A percentile compares a stretch with the other conserved stretches of the same genome.
phyloP scores from a whole-genome alignment of 306 rosid genomes.

The Quercus mongolica region DNA sequence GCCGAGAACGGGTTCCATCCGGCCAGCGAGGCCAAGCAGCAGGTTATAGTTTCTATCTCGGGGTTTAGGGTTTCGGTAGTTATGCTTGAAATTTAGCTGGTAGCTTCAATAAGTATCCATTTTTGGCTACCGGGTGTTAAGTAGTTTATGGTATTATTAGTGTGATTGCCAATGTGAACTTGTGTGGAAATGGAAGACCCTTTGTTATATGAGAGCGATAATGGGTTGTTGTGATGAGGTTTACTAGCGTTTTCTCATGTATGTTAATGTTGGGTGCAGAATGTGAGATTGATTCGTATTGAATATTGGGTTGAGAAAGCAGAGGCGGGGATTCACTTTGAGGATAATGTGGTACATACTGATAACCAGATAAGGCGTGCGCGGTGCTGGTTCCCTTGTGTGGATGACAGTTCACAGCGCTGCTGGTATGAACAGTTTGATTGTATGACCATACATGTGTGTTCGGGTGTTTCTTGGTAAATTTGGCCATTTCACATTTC shows the following conservation, averaged over 20 bases:
- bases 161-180: background rate
- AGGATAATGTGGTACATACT: constrained; percentile 59
- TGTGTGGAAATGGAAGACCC: background rate
- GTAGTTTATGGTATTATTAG: background rate
- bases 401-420: constrained; percentile 77
- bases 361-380: constrained; percentile 92
- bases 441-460: background rate
- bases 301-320: constrained; percentile 90
- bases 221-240: constrained; percentile 37
- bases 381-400: constrained; percentile 96
- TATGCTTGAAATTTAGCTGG: background rate
- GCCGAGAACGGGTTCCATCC: constrained; percentile 63
- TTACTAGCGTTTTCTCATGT: constrained; percentile 67
- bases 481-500: background rate
- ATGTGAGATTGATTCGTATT: constrained; percentile 78
- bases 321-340: constrained; percentile 70
- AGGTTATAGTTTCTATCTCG: constrained; percentile 51
- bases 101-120: background rate
- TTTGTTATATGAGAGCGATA: background rate
- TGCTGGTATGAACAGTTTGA: constrained; percentile 63
- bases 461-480: background rate
- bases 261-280: constrained; percentile 83
- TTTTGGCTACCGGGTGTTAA: background rate
- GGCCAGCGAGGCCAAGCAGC: constrained; percentile 77
- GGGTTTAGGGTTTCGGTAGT: constrained; percentile 1